phyloP scores from a whole-genome alignment of 192 early-diverging fungal genomes.

The Linnemannia schmuckeri region DNA sequence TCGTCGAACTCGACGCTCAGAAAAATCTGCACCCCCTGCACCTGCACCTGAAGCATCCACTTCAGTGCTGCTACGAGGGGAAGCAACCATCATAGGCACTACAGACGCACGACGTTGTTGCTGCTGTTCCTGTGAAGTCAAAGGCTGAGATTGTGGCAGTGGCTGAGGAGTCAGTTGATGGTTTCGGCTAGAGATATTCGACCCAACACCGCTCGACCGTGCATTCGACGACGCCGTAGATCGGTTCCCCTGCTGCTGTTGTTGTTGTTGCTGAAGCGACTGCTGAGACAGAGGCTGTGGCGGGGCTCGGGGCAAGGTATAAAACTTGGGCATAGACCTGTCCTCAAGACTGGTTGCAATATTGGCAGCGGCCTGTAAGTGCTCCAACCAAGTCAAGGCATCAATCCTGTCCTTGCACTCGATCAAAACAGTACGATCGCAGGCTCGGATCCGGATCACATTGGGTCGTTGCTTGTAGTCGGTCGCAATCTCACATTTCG shows the following conservation, averaged over 20 bases:
- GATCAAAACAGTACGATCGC: constrained; percentile 59
- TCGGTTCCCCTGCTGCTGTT: constrained; percentile 2
- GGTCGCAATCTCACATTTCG: constrained; percentile 50
- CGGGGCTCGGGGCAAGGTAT: constrained; percentile 52
- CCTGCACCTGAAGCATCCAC: neutral
- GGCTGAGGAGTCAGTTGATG: constrained; percentile 13
- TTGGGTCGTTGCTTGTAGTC: constrained; percentile 62
- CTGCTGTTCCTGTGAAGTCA: constrained; percentile 5
- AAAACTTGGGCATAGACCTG: constrained; percentile 62
- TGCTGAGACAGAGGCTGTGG: neutral
- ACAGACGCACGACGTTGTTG: constrained; percentile 6
- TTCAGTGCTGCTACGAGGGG: neutral
- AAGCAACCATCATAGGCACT: neutral
- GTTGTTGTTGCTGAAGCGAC: neutral
- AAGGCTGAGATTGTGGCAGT: neutral
- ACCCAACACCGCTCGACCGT: neutral
- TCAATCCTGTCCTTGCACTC: constrained; percentile 56
- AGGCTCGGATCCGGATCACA: constrained; percentile 59
- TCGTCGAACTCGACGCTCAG: neutral
- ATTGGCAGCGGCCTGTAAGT: constrained; percentile 62
- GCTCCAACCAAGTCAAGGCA: constrained; percentile 58
- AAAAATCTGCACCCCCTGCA: neutral
- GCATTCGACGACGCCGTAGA: neutral
- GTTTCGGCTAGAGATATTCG: neutral
- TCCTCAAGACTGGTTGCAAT: constrained; percentile 62